Evolutionary conservation across 2,329 filamentous ascomycete species (phyloP), one percentile per base, ranked within the genome.

Genomic region (Raffaelea arxii): DNA sequence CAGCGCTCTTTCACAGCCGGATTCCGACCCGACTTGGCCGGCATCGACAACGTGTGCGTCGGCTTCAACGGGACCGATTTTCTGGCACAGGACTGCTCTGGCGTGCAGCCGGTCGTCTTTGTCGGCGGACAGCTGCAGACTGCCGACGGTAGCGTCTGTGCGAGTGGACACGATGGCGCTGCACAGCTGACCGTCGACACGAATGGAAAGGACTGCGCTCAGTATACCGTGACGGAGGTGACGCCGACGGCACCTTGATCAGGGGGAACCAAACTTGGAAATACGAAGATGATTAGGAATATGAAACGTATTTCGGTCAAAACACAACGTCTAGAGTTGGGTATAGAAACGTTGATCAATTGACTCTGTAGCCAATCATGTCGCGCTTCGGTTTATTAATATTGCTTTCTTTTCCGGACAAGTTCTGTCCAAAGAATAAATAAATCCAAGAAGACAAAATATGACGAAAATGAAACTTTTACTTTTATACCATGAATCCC

Each of bases 21-120:
- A 22, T 67, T 67, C 54, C 58, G 64, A 1, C 55, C 59, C 9
- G 65, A 68, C 50, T 59, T 69, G 7, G 63, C 65, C 6, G 57
- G 52, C 44, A 56, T 59, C 40, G 51, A 63, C 39, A n/a, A n/a
- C n/a, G 65, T 60, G 12, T 68, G 65, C 49, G 58, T 68, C 14
- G 64, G 62, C 12, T 67, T 65, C 57, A 66, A 67, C 49, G 60
- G 62, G 25, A 66, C 61, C 7, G 55, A 57, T 19, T 65, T 68
- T 55, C 52, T 55, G 21, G 64, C 65, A 9, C 56, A 61, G 48
- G 62, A 64, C 53, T 68, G 65, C 48, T 54, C 53, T 12, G 54
- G 49, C 7, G 43, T 48, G 23, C 50, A 46, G 18, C 48, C 57
- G 12, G 61, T 62, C 24, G 53, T 53, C 30, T 57, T 63, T 24